Conservation (phyloP, 2,329 filamentous ascomycete genomes). For the Immersiporthe knoxdaviesiana region DNA sequence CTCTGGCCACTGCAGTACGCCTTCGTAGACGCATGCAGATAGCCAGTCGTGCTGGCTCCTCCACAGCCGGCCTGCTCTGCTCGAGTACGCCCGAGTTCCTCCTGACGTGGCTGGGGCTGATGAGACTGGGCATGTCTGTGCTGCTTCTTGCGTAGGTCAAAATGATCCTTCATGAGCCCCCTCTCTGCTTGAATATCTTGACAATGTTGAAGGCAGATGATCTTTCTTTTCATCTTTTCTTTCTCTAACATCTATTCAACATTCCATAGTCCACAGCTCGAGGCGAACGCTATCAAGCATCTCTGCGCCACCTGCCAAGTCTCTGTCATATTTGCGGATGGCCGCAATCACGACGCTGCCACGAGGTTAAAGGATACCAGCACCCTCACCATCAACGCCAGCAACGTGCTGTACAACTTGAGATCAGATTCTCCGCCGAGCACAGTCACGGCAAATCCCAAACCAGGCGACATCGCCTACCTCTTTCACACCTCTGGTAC, state of each 20-base stretch:
- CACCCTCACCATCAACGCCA: conserved; percentile 29
- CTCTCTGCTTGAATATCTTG: neutral
- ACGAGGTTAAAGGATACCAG: conserved; percentile 13
- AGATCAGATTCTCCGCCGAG: conserved; percentile 8
- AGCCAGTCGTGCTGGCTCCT: conserved; percentile 21
- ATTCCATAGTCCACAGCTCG: conserved; percentile 48
- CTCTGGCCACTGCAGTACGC: conserved; percentile 29
- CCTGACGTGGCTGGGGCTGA: conserved; percentile 62
- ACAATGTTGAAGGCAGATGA: neutral
- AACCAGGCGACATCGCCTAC: conserved; percentile 52
- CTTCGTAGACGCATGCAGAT: conserved; percentile 27
- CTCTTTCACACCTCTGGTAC: conserved; percentile 68
- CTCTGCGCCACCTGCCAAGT: conserved; percentile 54
- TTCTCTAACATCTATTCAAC: neutral
- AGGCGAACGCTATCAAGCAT: conserved; percentile 51
- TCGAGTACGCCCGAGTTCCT: conserved; percentile 61
- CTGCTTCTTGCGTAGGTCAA: conserved; percentile 57
- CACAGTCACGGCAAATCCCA: neutral
- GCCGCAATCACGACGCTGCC: conserved; percentile 30
- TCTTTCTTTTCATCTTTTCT: neutral
- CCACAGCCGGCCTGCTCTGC: conserved; percentile 54
- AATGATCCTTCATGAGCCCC: neutral
- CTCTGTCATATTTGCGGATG: conserved; percentile 50
- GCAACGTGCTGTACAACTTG: conserved; percentile 29
- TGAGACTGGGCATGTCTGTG: conserved; percentile 57